Evolutionary conservation across 192 early-diverging fungal genomes (phyloP).

Genomic region (Blastocladiella britannica): DNA sequence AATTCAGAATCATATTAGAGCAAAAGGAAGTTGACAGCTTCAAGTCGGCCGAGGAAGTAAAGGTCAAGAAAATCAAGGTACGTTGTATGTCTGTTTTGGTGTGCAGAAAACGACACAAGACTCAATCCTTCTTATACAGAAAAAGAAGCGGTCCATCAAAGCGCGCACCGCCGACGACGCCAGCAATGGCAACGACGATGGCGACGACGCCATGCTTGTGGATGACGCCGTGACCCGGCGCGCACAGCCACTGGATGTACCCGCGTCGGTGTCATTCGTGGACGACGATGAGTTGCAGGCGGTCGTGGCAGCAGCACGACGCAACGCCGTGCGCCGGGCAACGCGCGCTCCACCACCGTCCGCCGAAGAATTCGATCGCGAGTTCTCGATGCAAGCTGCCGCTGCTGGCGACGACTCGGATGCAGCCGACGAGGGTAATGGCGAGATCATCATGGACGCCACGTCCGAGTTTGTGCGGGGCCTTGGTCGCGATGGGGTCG

Average conservation of each 20-base stretch:
- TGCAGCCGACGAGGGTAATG: slow-evolving; percentile 5
- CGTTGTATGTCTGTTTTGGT: no score
- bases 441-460: slow-evolving; percentile 60
- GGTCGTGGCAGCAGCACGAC: no score
- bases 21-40: slow-evolving; percentile 6
- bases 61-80: not conserved
- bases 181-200: not conserved
- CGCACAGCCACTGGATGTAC: no score
- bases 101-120: no score
- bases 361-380: not conserved
- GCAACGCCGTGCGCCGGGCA: not conserved
- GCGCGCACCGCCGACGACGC: slow-evolving; percentile 8
- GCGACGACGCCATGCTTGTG: not conserved
- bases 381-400: slow-evolving; percentile 14
- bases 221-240: no score
- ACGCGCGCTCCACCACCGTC: not conserved
- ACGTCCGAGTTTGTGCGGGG: slow-evolving; percentile 72
- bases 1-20: no score
- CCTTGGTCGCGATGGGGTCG: slow-evolving; percentile 19
- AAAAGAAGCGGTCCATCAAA: not conserved
- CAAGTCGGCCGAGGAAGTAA: not conserved
- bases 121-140: no score
- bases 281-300: not conserved
- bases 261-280: slow-evolving; percentile 4
- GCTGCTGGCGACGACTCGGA: slow-evolving; percentile 21